Evolutionary conservation across 2,329 filamentous ascomycete genomes (phyloP).

Genomic region (Aspergillus fructus): DNA sequence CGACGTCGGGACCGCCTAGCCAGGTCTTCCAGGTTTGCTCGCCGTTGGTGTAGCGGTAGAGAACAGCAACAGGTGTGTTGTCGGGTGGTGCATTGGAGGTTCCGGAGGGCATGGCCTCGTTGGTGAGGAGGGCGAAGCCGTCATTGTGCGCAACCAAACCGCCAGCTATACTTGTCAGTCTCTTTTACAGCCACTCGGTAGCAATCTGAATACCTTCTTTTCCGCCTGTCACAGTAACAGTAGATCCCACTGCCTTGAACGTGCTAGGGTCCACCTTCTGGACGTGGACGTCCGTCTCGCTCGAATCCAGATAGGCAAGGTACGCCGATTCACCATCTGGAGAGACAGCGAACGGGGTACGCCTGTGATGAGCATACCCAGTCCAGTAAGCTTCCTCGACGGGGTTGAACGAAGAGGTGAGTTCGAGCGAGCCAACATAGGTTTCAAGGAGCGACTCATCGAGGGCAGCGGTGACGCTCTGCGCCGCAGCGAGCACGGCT

Average conservation of each 20-base stretch:
- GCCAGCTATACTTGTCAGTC: conserved; percentile 42
- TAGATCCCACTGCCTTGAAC: conserved; percentile 54
- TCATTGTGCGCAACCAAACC: conserved; percentile 63
- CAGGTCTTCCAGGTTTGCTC: conserved; percentile 59
- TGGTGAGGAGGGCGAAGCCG: conserved; percentile 63
- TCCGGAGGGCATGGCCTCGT: conserved; percentile 54
- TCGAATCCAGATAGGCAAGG: conserved; percentile 60
- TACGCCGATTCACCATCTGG: conserved; percentile 60
- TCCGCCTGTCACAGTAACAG: conserved; percentile 53
- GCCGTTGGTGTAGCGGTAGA: conserved; percentile 60
- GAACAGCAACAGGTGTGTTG: conserved; percentile 52
- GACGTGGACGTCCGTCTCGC: conserved; percentile 56
- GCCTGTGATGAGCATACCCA: conserved; percentile 59
- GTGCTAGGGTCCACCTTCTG: conserved; percentile 57
- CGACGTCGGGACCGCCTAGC: conserved; percentile 58
- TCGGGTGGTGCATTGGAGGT: conserved; percentile 50
- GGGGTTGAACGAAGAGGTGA: conserved; percentile 56
- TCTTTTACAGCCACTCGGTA: background rate
- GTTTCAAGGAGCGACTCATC: conserved; percentile 34
- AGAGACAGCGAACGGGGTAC: conserved; percentile 63
- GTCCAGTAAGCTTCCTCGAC: conserved; percentile 64
- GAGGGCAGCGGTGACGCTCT: conserved; percentile 22
- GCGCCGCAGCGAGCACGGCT: conserved; percentile 28
- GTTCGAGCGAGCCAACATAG: conserved; percentile 44
- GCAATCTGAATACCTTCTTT: conserved; percentile 46